Evolutionary conservation across 768 basidiomycete species (phyloP).

Genomic region (Kwoniella bestiolae): DNA sequence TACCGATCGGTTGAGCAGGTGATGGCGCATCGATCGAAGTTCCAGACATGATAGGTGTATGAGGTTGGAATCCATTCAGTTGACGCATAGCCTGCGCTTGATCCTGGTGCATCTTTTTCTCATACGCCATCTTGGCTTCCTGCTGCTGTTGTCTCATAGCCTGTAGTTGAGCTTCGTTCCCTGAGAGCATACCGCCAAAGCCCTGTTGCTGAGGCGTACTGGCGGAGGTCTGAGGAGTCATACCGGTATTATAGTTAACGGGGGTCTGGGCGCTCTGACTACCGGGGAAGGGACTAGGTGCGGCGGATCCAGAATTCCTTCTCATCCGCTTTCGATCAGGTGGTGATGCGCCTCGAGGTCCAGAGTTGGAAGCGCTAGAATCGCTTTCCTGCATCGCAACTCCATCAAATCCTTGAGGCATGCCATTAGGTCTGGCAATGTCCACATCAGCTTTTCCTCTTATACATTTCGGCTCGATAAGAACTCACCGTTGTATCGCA

Average conservation of each 20-base stretch:
- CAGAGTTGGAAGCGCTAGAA: constrained; percentile 18
- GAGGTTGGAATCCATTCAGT: constrained; percentile 35
- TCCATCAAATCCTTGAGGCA: constrained; percentile 12
- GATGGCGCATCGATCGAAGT: constrained; percentile 40
- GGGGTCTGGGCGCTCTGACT: constrained; percentile 27
- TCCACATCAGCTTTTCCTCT: neutral
- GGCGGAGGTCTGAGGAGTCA: constrained; percentile 27
- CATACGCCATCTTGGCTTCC: constrained; percentile 36
- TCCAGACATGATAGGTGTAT: constrained; percentile 39
- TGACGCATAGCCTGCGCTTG: constrained; percentile 35
- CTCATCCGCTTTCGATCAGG: constrained; percentile 52
- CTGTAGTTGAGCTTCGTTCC: constrained; percentile 23
- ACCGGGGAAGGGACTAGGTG: constrained; percentile 43
- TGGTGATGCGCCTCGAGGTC: constrained; percentile 34
- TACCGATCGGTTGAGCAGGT: constrained; percentile 30
- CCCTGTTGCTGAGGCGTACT: constrained; percentile 35
- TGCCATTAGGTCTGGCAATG: constrained; percentile 27
- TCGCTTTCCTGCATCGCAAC: constrained; percentile 29
- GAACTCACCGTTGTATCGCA: constrained; percentile 35
- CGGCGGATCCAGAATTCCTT: constrained; percentile 47
- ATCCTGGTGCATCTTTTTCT: constrained; percentile 42
- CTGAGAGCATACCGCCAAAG: constrained; percentile 22
- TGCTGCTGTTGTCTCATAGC: constrained; percentile 34
- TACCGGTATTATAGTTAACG: constrained; percentile 19
- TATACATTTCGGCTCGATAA: neutral